These are phyloP conservation scores for Hypoxylon trugodes DNA, from an alignment of 495 filamentous ascomycete species.

Conservation along the genomic window DNA sequence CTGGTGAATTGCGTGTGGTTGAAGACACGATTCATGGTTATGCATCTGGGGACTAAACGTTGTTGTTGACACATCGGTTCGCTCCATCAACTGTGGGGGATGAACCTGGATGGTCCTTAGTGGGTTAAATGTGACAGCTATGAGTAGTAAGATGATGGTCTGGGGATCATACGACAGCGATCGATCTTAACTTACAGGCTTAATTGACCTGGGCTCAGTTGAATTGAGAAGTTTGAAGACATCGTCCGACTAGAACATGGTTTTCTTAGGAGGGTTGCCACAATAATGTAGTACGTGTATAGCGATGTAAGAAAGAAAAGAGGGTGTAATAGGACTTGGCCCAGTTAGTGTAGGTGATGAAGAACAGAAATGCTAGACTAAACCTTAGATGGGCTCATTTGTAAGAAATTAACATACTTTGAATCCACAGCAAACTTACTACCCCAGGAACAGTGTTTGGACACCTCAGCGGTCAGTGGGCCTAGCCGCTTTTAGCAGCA, in stretches of 20 bases:
- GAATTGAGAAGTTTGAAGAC: not conserved
- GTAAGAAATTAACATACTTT: not conserved
- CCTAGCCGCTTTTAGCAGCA: conserved; percentile 15
- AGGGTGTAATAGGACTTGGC: not conserved
- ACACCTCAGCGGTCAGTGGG: conserved; percentile 2
- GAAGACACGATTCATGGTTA: not conserved
- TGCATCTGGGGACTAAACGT: not conserved
- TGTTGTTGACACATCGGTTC: not conserved
- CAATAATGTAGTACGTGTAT: not conserved
- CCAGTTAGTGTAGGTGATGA: not conserved
- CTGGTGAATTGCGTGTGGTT: not conserved
- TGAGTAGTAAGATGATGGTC: conserved; percentile 15
- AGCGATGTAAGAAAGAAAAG: too few relatives aligned
- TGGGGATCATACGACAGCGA: conserved; percentile 25
- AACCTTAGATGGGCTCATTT: too few relatives aligned
- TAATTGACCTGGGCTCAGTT: not conserved
- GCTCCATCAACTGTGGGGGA: not conserved
- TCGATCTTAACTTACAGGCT: not conserved
- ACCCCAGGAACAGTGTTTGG: conserved; percentile 17
- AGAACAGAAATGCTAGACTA: conserved; percentile 9
- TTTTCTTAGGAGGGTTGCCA: not conserved
- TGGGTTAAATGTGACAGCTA: conserved; percentile 4
- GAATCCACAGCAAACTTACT: not conserved
- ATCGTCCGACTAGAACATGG: conserved; percentile 22
- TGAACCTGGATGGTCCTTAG: conserved; percentile 3